A percentile compares a stretch with the other conserved stretches of the same genome.
Evolutionary conservation across 2,329 filamentous ascomycete genomes (phyloP).

Genomic region (Verticillium nubilum): DNA sequence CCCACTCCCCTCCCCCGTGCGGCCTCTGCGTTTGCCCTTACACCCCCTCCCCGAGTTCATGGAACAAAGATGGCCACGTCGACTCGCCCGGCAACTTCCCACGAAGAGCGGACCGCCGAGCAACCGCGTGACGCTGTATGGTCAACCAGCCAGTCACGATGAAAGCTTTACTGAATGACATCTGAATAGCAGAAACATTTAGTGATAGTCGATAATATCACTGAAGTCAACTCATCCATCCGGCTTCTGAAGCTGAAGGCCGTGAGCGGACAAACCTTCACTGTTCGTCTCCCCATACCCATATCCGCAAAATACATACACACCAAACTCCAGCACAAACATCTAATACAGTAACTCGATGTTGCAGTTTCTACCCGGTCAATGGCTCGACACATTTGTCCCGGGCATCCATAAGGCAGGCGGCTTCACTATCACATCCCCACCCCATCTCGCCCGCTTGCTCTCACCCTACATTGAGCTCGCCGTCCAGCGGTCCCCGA

Average conservation of each 20-base stretch:
- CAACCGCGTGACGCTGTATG: constrained; percentile 62
- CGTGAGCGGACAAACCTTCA: background rate
- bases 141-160: background rate
- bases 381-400: constrained; percentile 83
- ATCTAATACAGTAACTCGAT: constrained; percentile 14
- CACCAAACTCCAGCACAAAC: background rate
- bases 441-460: constrained; percentile 46
- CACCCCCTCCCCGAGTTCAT: background rate
- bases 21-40: background rate
- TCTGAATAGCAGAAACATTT: constrained; percentile 44
- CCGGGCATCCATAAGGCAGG: constrained; percentile 66
- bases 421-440: constrained; percentile 83
- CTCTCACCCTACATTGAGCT: constrained; percentile 60
- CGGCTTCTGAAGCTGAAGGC: constrained; percentile 59
- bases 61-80: background rate
- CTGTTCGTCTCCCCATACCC: background rate
- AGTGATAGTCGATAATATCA: constrained; percentile 56
- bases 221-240: constrained; percentile 60
- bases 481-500: constrained; percentile 66
- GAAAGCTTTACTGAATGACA: background rate
- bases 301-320: background rate
- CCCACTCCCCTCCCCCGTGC: too few relatives aligned
- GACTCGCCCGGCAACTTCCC: constrained; percentile 25
- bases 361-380: constrained; percentile 67
- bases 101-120: constrained; percentile 67